Evolutionary conservation across 352 stramenopile genomes (phyloP).

Genomic region (Phytophthora capsici): DNA sequence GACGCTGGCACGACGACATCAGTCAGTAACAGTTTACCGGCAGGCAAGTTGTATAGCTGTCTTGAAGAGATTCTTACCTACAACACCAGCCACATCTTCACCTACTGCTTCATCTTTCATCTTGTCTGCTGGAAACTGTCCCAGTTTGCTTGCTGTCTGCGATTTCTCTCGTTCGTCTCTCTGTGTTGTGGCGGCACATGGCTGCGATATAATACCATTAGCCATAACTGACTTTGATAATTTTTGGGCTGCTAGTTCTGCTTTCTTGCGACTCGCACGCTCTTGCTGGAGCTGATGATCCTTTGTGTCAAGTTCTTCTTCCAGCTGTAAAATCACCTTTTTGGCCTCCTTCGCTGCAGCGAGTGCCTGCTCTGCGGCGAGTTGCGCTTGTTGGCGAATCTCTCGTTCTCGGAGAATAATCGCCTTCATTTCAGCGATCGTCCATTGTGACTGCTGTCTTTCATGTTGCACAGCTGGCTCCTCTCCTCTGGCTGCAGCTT

Average conservation of each 20-base stretch:
- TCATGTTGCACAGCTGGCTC: background rate
- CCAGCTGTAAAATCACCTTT: constrained; percentile 15
- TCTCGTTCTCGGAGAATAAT: constrained; percentile 11
- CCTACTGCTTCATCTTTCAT: background rate
- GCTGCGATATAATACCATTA: background rate
- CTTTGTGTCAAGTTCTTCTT: constrained; percentile 14
- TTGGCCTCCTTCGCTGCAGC: constrained; percentile 16
- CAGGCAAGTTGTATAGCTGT: no score
- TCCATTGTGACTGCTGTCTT: constrained; percentile 1
- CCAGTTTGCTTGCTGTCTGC: background rate
- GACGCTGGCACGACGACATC: background rate
- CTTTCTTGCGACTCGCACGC: constrained; percentile 3
- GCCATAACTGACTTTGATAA: background rate
- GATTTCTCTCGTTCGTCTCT: background rate
- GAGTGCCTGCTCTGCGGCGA: constrained; percentile 17
- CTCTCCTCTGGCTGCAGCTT: background rate
- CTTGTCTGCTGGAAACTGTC: background rate
- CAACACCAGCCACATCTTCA: background rate
- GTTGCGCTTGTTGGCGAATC: constrained; percentile 15
- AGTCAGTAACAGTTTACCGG: background rate
- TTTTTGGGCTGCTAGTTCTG: background rate
- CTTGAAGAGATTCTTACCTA: background rate
- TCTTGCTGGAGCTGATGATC: constrained; percentile 11
- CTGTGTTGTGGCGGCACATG: background rate
- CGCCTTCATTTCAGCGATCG: constrained; percentile 3